Evolutionary conservation across 2,329 filamentous ascomycete species (phyloP).

Genomic region (Pestalotiopsis sp.): DNA sequence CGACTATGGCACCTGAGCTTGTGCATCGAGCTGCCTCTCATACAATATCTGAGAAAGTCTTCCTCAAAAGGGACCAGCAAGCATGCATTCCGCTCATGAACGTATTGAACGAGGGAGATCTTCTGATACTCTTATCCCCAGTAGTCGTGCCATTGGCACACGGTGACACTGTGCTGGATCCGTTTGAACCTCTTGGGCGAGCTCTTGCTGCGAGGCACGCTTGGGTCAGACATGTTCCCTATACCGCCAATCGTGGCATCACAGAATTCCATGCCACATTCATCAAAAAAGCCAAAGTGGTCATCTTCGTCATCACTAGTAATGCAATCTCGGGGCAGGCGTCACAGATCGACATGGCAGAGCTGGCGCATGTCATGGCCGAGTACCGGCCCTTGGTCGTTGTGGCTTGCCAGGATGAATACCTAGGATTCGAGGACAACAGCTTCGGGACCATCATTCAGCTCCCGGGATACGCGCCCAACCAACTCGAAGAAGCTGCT

Average conservation of each 20-base stretch:
- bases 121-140: conserved; percentile 66
- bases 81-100: conserved; percentile 50
- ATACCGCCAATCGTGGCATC: conserved; percentile 65
- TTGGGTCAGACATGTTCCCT: conserved; percentile 72
- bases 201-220: conserved; percentile 62
- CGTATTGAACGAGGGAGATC: conserved; percentile 49
- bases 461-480: conserved; percentile 48
- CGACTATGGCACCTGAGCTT: not conserved
- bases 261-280: conserved; percentile 66
- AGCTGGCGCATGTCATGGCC: conserved; percentile 44
- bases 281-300: conserved; percentile 59
- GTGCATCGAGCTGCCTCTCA: not conserved
- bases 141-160: conserved; percentile 50
- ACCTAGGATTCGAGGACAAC: conserved; percentile 39
- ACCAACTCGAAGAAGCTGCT: conserved; percentile 53
- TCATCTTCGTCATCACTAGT: conserved; percentile 64
- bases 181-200: conserved; percentile 72
- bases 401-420: conserved; percentile 51
- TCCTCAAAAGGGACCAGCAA: conserved; percentile 44
- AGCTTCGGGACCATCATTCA: conserved; percentile 57
- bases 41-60: not conserved
- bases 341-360: conserved; percentile 55
- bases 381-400: conserved; percentile 55
- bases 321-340: conserved; percentile 47
- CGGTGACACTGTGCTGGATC: conserved; percentile 56